Conservation (phyloP, 257 asterid genomes). For the Ilex aquifolium region DNA sequence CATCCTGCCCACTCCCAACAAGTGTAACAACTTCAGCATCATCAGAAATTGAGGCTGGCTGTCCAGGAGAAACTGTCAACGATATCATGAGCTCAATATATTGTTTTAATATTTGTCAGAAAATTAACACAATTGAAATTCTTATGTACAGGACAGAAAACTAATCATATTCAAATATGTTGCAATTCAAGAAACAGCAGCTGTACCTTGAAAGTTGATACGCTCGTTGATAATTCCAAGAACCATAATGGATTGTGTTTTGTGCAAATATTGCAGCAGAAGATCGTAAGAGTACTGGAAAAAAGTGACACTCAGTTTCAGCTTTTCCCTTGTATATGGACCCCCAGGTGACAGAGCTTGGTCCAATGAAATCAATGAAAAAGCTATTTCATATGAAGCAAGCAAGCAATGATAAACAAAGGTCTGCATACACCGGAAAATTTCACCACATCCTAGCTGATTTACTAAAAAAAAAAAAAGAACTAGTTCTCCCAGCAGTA, state of each 20-base stretch:
- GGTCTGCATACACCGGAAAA: too few relatives aligned
- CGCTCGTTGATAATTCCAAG: slow-evolving; percentile 94
- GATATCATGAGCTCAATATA: slow-evolving; percentile 14
- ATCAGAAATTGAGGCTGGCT: slow-evolving; percentile 83
- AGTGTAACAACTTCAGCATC: slow-evolving; percentile 83
- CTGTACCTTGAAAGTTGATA: slow-evolving; percentile 81
- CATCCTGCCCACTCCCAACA: slow-evolving; percentile 73
- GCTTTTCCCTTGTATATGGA: too few relatives aligned
- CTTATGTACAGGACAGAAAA: neutral
- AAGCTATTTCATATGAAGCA: too few relatives aligned
- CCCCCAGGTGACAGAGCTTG: too few relatives aligned
- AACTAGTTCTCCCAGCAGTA: too few relatives aligned
- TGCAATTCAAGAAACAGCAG: slow-evolving; percentile 7
- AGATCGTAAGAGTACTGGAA: slow-evolving; percentile 82
- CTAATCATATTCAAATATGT: neutral
- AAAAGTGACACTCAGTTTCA: slow-evolving; percentile 1
- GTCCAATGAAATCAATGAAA: too few relatives aligned
- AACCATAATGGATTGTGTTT: slow-evolving; percentile 76
- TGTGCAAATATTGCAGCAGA: slow-evolving; percentile 86
- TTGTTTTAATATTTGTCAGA: slow-evolving; percentile 2
- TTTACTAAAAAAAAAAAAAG: too few relatives aligned
- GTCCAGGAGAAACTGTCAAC: slow-evolving; percentile 87
- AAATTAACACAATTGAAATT: neutral
- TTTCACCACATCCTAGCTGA: too few relatives aligned
- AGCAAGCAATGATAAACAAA: too few relatives aligned